Evolutionary conservation across 169 alveolate genomes (phyloP), one percentile per base, ranked within the genome.

Genomic region (Eimeria falciformis): DNA sequence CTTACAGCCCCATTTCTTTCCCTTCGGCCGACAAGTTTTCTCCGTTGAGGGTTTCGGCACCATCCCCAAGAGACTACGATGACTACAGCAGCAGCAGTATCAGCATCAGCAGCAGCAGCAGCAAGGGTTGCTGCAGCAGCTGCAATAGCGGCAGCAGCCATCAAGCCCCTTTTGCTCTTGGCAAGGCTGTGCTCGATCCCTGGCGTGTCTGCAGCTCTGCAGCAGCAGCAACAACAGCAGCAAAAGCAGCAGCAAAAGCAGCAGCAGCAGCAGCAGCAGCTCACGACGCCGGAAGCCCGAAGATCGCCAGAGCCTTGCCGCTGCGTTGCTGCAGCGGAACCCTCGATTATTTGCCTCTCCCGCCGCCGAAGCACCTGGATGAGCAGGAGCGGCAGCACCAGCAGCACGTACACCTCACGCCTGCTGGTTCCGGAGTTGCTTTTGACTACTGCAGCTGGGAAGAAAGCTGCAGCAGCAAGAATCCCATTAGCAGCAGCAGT

Each of bases 391-490:
- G 21, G 33, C 33, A 58, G 71, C 27, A n/a, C 33, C 27, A n/a
- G 71, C 33, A n/a, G 71, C 71, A n/a, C 33, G 7, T 58, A 27
- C 27, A 14, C 21, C 27, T 58, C 71, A 9, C 33, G 21, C 71
- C 9, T 58, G 33, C 9, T 14, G 5, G 71, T 9, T 27, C 5
- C 21, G 71, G 33, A 58, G 71, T 21, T 14, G 71, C 71, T 7
- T 14, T 9, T 58, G 71, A 14, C 21, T 58, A 9, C 29, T 14
- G 71, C 33, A 14, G 9, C 25, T 58, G 25, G 27, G 27, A 58
- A n/a, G 71, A 9, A 14, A 58, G 71, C 71, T 14, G 71, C 62
- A 58, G 71, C 71, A 58, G 71, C 71, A 58, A 27, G 33, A 58
- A 58, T 5, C 58, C 58, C 58, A 21, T 14, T 27, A 58, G 71